These are phyloP conservation scores for Xylariaceae sp. DNA, from an alignment of 2,329 filamentous ascomycete genomes.

Conservation along the genomic window DNA sequence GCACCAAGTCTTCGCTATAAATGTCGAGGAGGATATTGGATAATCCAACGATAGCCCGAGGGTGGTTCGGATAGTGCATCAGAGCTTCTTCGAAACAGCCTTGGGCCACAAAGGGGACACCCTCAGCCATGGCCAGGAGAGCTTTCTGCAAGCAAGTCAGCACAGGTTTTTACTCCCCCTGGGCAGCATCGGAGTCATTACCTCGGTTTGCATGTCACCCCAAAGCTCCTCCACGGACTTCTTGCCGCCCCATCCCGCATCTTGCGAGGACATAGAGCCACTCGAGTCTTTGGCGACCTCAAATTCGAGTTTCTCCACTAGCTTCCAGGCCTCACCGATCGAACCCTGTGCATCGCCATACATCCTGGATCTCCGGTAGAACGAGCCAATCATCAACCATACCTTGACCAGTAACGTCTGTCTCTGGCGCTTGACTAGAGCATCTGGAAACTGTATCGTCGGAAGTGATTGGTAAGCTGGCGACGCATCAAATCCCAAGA, in stretches of 20 bases:
- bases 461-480: conserved; percentile 42
- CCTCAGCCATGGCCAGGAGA: conserved; percentile 55
- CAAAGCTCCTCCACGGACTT: conserved; percentile 78
- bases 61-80: conserved; percentile 71
- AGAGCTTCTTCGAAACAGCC: conserved; percentile 76
- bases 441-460: conserved; percentile 46
- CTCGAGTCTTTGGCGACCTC: conserved; percentile 57
- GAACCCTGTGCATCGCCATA: conserved; percentile 74
- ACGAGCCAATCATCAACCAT: conserved; percentile 83
- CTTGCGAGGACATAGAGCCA: conserved; percentile 53
- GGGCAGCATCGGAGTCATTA: conserved; percentile 29
- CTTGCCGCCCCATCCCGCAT: conserved; percentile 67
- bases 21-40: conserved; percentile 82
- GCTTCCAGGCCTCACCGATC: conserved; percentile 70
- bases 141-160: conserved; percentile 49
- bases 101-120: conserved; percentile 60
- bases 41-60: conserved; percentile 70
- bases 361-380: conserved; percentile 77
- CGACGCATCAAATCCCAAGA: conserved; percentile 32
- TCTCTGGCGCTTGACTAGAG: conserved; percentile 43
- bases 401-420: conserved; percentile 60
- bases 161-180: conserved; percentile 7
- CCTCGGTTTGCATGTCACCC: conserved; percentile 77
- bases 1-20: conserved; percentile 62
- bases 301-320: conserved; percentile 63